Conservation (phyloP, 352 stramenopile genomes). For the Phytopythium sindhum region DNA sequence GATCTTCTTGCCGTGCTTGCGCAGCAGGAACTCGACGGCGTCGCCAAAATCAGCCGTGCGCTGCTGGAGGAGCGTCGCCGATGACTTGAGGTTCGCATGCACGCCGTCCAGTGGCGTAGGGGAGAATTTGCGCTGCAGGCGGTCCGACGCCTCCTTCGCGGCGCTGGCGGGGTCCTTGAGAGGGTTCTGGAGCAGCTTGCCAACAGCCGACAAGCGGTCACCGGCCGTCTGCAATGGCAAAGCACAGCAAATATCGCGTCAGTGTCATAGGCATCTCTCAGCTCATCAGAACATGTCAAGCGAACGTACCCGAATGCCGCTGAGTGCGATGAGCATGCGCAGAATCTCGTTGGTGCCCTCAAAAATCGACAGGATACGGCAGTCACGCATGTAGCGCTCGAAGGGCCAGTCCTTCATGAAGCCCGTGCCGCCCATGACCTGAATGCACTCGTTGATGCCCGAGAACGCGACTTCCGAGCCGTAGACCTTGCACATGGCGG, state of each 20-base stretch:
- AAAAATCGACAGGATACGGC: slow-evolving; percentile 90
- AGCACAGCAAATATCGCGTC: neutral
- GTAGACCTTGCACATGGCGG: slow-evolving; percentile 88
- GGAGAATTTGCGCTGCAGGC: slow-evolving; percentile 80
- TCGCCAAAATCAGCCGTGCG: slow-evolving; percentile 77
- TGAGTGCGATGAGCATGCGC: slow-evolving; percentile 90
- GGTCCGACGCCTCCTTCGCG: slow-evolving; percentile 74
- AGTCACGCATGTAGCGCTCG: slow-evolving; percentile 90
- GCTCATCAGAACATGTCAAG: slow-evolving; percentile 4
- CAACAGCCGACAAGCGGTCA: slow-evolving; percentile 70
- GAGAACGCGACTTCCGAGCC: slow-evolving; percentile 79
- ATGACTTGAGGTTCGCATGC: slow-evolving; percentile 57
- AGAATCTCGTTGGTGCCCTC: slow-evolving; percentile 92
- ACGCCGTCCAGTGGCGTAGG: slow-evolving; percentile 63
- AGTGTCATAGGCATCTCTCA: slow-evolving; percentile 2
- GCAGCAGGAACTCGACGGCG: slow-evolving; percentile 68
- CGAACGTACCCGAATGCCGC: slow-evolving; percentile 63
- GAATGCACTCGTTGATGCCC: slow-evolving; percentile 87
- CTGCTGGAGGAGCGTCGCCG: slow-evolving; percentile 58
- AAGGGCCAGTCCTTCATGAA: slow-evolving; percentile 93
- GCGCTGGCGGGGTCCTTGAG: slow-evolving; percentile 67
- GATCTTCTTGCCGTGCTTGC: slow-evolving; percentile 87
- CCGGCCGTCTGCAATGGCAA: slow-evolving; percentile 50
- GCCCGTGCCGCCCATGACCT: slow-evolving; percentile 86
- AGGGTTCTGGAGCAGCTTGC: slow-evolving; percentile 80